These are phyloP conservation scores for Vachellia collinsii DNA, from an alignment of 306 rosid species.

Conservation along the genomic window DNA sequence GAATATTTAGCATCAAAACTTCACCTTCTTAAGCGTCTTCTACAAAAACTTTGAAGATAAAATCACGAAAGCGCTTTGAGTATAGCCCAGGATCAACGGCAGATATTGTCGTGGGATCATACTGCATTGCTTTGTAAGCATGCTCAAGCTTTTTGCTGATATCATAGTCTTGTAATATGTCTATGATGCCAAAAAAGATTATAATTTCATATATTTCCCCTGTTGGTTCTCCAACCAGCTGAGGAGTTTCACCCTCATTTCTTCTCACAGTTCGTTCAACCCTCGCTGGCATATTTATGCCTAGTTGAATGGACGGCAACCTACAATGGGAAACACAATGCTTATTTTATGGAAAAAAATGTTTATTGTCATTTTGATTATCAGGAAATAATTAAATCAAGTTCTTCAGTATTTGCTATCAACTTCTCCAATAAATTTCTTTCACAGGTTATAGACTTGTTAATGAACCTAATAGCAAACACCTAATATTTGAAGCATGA, in stretches of 20 bases:
- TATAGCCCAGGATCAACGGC: conserved; percentile 98
- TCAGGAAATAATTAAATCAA: background rate
- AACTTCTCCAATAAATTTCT: background rate
- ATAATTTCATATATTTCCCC: conserved; percentile 76
- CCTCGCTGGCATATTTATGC: conserved; percentile 83
- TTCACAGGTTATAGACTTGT: background rate
- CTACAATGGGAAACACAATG: conserved; percentile 44
- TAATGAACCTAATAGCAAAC: background rate
- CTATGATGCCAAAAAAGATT: conserved; percentile 84
- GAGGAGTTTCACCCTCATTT: conserved; percentile 68
- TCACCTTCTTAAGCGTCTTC: conserved; percentile 73
- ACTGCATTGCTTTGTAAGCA: conserved; percentile 92
- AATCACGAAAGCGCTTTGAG: conserved; percentile 91
- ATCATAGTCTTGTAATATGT: conserved; percentile 95
- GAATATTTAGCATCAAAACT: conserved; percentile 45
- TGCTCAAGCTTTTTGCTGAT: conserved; percentile 97
- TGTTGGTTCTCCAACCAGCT: conserved; percentile 89
- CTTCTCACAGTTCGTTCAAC: conserved; percentile 72
- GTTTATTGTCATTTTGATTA: background rate
- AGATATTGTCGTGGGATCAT: conserved; percentile 81
- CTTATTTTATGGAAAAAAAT: conserved; percentile 4
- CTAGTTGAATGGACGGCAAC: conserved; percentile 67
- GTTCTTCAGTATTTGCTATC: background rate
- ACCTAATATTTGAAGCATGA: background rate
- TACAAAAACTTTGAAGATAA: conserved; percentile 87